Evolutionary conservation across 202 grass and related monocot species (phyloP), one percentile per base, ranked within the genome.

Genomic region (Elaeis oleifera): DNA sequence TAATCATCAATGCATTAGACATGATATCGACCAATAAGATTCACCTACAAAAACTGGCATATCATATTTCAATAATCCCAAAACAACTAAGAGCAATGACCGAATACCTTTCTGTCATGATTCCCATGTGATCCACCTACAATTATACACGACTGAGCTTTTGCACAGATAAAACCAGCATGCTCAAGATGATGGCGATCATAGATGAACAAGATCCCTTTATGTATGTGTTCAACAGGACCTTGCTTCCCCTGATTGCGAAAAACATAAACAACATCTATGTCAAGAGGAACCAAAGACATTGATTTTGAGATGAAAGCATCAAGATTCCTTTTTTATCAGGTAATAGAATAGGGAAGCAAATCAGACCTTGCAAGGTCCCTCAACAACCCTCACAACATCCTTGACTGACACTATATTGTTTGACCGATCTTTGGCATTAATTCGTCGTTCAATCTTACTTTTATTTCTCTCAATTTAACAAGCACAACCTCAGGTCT

Each of bases 171-270:
- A 74, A 99, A 94, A 53, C 94, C 94, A 58, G 88, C 80, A 75
- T 99, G 94, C 60, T 99, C 94, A 59, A 94, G 94, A 62, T 99
- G 94, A 67, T 99, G 88, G 24, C 85, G 84, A 66, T 99, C 94
- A 82, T 89, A 88, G 53, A 99, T 94, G 72, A 99, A 99, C 67
- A 99, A 70, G 75, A 99, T 87, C 19, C 85, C 85, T 65, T 79
- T 86, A 60, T 92, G 77, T 71, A 99, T 92, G 58, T 99, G 94
- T 70, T 99, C 94, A 65, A 99, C 88, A 18, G 82, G 94, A 66
- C 94, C 94, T 99, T 92, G 94, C 16, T 89, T 94, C 71, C 94
- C 94, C 94, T 97, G 54, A 65, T 82, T 82, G 29, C 11, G 61
- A 28, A 51, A 67, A 26, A 78, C 81, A 78, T 67, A 55, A 21